Evolutionary conservation across 176 grass and related monocot species (phyloP), one percentile per base, ranked within the genome.

Genomic region (Raddia guianensis): DNA sequence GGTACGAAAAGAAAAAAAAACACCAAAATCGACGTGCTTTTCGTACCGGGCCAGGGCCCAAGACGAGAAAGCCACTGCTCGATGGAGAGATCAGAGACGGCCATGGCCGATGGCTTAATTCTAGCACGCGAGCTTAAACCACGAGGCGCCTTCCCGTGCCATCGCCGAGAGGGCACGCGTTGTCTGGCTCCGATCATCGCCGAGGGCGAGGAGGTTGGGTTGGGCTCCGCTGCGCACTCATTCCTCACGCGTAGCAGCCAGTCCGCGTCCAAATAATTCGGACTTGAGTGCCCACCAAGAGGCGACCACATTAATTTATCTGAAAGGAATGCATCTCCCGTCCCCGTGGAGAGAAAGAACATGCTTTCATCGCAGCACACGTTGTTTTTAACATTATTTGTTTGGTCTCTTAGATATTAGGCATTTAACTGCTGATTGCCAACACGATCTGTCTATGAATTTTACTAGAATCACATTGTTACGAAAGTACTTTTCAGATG

Each of bases 181-280:
- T 20, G 55, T n/a, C 32, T 40, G 49, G 21, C 69, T 34, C 48
- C 0, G 16, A 19, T 49, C 48, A 27, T 27, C 27, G 27, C 27
- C 27, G 27, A 27, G 27, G 1, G 27, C n/a, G n/a, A n/a, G n/a
- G n/a, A n/a, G n/a, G n/a, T n/a, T n/a, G n/a, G n/a, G n/a, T n/a
- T n/a, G n/a, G n/a, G n/a, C n/a, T n/a, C n/a, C n/a, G n/a, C n/a
- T n/a, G n/a, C 3, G 5, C 20, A 6, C 12, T 42, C 34, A 3
- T 1, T 57, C 71, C 71, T 55, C n/a, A 42, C 70, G 2, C n/a
- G 32, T 53, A 18, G 3, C 52, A 8, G 20, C 34, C 19, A 10
- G 72, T 74, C 53, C 16, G 52, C 9, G 10, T 58, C 72, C 7
- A 58, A 58, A 74, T 74, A 13, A 45, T 74, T 57, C n/a, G 52